Evolutionary conservation across 1,284 basidiomycete genomes (phyloP), one percentile per base, ranked within the genome.

Genomic region (Ustilago trichophora): DNA sequence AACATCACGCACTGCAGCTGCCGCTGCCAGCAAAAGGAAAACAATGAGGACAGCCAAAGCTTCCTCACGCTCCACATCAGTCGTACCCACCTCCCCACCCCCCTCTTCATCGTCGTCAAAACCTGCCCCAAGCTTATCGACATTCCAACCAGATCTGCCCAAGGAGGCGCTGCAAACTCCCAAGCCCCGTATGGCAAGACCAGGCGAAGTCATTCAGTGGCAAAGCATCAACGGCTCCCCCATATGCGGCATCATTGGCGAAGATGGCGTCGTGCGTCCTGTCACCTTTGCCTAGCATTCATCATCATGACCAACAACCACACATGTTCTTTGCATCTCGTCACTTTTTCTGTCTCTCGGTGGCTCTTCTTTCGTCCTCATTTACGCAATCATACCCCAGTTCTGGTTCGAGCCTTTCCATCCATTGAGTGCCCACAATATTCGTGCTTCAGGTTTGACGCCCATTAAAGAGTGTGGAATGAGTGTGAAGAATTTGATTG

Each of bases 151-250:
- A 5, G 38, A 49, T 8, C 34, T 72, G 12, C 65, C 58, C 12
- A 52, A 51, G 25, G 31, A 56, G 45, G 57, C 52, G 15, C 49
- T 49, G 1, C 52, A 60, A 32, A 57, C 68, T 2, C 52, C 57
- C 16, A 59, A 55, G 47, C 57, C 65, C 0, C 56, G 72, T 29
- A 45, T 67, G 45, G 69, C 72, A 21, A 52, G 47, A 27, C 51
- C 60, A n/a, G 72, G 72, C 15, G 72, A 75, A 37, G 25, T 54
- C 33, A 54, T 75, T 27, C 60, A 69, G 26, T 69, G 54, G 47
- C 42, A 35, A n/a, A 72, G 68, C 44, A 53, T 70, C 49, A 75
- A 72, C 33, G 72, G 72, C 11, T 65, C 59, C 7, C 72, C 72
- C 33, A 75, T 75, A 24, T 66, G 49, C 21, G 69, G 72, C 18